A percentile compares a stretch with the other conserved stretches of the same genome.
phyloP scores from a whole-genome alignment of 768 basidiomycete genomes.

The Solioccasus polychromus region DNA sequence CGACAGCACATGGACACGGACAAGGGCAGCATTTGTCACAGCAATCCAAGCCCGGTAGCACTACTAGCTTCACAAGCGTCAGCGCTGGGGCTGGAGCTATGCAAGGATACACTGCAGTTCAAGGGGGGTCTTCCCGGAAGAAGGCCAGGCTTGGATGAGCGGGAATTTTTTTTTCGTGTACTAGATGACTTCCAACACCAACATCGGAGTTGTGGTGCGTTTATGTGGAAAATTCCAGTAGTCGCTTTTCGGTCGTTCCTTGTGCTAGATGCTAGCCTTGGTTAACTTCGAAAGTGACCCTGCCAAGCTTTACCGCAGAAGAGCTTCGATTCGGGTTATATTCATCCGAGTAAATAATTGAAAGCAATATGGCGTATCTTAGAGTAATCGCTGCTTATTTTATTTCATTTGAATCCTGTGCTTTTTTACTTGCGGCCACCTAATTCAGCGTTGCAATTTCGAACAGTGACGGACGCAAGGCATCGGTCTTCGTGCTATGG shows the following conservation, averaged over 20 bases:
- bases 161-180: too few species aligned
- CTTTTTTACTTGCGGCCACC: slow-evolving; percentile 1
- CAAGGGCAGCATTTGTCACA: slow-evolving; percentile 41
- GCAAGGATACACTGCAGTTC: slow-evolving; percentile 28
- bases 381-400: slow-evolving; percentile 1
- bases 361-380: too few species aligned
- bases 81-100: slow-evolving; percentile 49
- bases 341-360: too few species aligned
- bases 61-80: slow-evolving; percentile 60
- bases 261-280: too few species aligned
- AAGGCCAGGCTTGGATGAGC: slow-evolving; percentile 53
- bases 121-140: slow-evolving; percentile 48
- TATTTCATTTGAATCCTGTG: slow-evolving; percentile 13
- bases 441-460: slow-evolving; percentile 3
- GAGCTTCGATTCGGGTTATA: too few species aligned
- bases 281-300: too few species aligned
- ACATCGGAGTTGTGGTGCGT: too few species aligned
- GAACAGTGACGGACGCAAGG: slow-evolving; percentile 7
- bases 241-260: too few species aligned
- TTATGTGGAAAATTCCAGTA: too few species aligned
- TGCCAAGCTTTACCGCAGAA: too few species aligned
- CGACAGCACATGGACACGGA: slow-evolving; percentile 45
- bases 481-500: slow-evolving; percentile 18
- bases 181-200: too few species aligned
- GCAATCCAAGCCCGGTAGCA: slow-evolving; percentile 54